phyloP scores from a whole-genome alignment of 192 early-diverging fungal genomes.

The Coemansia sp. region DNA sequence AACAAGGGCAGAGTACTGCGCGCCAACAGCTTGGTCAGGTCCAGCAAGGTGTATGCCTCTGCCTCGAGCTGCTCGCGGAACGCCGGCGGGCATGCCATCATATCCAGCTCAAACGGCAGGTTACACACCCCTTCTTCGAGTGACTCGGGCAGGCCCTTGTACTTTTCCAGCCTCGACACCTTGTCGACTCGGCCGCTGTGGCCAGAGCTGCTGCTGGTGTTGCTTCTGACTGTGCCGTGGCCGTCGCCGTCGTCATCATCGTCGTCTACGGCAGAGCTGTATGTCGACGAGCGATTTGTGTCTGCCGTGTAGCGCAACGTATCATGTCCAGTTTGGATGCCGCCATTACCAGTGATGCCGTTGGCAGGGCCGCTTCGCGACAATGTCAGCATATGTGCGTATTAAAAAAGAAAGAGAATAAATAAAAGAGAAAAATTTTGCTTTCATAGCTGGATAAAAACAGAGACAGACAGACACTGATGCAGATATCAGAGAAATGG shows the following conservation, averaged over 20 bases:
- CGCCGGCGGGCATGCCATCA: constrained; percentile 48
- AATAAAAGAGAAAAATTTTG: background rate
- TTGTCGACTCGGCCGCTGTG: constrained; percentile 43
- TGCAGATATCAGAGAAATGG: background rate
- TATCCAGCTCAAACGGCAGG: constrained; percentile 47
- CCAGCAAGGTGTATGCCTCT: constrained; percentile 46
- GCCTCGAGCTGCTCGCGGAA: constrained; percentile 53
- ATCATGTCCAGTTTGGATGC: background rate
- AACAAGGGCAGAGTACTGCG: constrained; percentile 48
- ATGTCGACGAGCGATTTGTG: constrained; percentile 41
- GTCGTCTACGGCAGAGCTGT: constrained; percentile 15
- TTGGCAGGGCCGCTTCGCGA: constrained; percentile 12
- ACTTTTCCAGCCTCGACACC: constrained; percentile 52
- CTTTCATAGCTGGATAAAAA: background rate
- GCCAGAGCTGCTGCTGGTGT: constrained; percentile 17
- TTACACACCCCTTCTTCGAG: constrained; percentile 48
- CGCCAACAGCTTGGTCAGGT: constrained; percentile 47
- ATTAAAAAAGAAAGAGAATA: background rate
- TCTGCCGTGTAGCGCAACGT: constrained; percentile 2
- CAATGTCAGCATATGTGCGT: constrained; percentile 26
- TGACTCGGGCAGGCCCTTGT: constrained; percentile 48
- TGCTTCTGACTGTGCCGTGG: constrained; percentile 21
- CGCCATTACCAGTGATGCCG: background rate
- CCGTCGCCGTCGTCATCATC: constrained; percentile 8
- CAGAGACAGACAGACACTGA: background rate